Evolutionary conservation across 495 filamentous ascomycete genomes (phyloP).

Genomic region (Neurospora sp.): DNA sequence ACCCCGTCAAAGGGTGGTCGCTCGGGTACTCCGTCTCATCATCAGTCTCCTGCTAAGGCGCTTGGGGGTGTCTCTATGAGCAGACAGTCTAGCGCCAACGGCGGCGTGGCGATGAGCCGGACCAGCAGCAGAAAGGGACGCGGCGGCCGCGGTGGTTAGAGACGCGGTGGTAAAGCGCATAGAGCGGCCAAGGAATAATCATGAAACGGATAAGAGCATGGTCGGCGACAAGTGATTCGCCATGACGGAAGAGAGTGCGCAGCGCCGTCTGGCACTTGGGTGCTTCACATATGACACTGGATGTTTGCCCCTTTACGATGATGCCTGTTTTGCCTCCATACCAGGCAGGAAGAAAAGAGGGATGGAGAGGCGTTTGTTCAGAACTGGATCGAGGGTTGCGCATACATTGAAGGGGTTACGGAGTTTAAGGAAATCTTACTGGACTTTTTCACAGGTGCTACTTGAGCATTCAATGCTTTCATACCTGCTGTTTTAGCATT

Average conservation of each 20-base stretch:
- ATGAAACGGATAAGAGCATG: neutral
- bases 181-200: neutral
- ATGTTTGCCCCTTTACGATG: neutral
- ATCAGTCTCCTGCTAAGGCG: slow-evolving; percentile 15
- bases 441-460: neutral
- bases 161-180: neutral
- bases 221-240: neutral
- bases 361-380: neutral
- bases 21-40: slow-evolving; percentile 17
- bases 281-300: neutral
- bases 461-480: neutral
- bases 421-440: neutral
- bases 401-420: neutral
- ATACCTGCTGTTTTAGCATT: neutral
- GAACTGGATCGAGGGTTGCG: neutral
- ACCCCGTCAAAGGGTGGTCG: slow-evolving; percentile 19
- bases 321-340: neutral
- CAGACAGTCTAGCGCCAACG: slow-evolving; percentile 36
- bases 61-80: slow-evolving; percentile 37
- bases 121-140: slow-evolving; percentile 29
- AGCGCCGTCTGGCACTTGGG: neutral
- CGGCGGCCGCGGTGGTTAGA: slow-evolving; percentile 17
- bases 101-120: slow-evolving; percentile 39
- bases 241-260: neutral
- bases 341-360: neutral